Conservation (phyloP, 2,329 filamentous ascomycete species). For the Xylaria sp. region DNA sequence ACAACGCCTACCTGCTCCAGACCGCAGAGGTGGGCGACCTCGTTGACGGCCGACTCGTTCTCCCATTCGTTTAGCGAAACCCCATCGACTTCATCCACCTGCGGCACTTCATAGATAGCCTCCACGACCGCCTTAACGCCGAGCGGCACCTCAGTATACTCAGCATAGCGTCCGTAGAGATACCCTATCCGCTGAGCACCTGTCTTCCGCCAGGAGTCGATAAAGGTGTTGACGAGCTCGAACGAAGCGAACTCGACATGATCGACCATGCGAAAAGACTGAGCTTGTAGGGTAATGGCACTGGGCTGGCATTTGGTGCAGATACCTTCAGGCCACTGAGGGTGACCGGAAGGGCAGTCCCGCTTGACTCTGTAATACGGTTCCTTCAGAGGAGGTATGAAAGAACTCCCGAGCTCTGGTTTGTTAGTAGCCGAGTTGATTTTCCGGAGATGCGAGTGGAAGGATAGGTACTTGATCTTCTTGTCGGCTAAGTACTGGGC, state of each 20-base stretch:
- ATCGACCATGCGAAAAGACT: slow-evolving; percentile 95
- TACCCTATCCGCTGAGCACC: slow-evolving; percentile 86
- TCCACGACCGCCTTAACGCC: slow-evolving; percentile 96
- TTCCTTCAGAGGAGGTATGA: slow-evolving; percentile 92
- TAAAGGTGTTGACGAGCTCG: slow-evolving; percentile 82
- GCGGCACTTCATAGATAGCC: slow-evolving; percentile 95
- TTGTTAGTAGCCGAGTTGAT: slow-evolving; percentile 97
- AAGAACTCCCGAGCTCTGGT: slow-evolving; percentile 89
- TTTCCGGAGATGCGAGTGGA: slow-evolving; percentile 92
- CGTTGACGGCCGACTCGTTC: slow-evolving; percentile 80
- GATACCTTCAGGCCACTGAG: slow-evolving; percentile 92
- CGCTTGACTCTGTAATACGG: slow-evolving; percentile 88
- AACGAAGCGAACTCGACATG: slow-evolving; percentile 95
- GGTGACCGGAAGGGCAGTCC: slow-evolving; percentile 91
- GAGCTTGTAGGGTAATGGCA: slow-evolving; percentile 92
- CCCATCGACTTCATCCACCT: slow-evolving; percentile 86
- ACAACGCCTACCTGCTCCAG: slow-evolving; percentile 90
- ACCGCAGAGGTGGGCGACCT: slow-evolving; percentile 81
- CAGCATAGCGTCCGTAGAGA: slow-evolving; percentile 86
- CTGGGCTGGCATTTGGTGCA: slow-evolving; percentile 98
- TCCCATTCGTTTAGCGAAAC: slow-evolving; percentile 85
- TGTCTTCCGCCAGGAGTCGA: slow-evolving; percentile 89
- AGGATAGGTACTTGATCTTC: slow-evolving; percentile 98
- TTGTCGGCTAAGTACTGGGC: slow-evolving; percentile 87
- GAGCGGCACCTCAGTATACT: slow-evolving; percentile 90